phyloP scores from a whole-genome alignment of 2,329 filamentous ascomycete species.

The Teratosphaeria viscida region DNA sequence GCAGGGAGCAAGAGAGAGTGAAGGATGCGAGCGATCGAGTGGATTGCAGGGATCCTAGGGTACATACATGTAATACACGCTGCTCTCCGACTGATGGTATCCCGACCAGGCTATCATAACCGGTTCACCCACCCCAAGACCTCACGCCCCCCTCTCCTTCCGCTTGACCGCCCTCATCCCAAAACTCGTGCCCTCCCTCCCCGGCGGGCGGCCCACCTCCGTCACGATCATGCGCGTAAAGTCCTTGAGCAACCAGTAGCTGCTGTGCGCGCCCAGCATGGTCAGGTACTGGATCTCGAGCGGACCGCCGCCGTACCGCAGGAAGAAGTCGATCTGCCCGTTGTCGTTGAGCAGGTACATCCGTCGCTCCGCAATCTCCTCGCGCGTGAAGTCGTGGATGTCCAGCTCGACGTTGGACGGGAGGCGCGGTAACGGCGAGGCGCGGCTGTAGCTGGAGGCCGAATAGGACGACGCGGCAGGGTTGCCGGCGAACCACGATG shows the following conservation, averaged over 20 bases:
- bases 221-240: conserved; percentile 85
- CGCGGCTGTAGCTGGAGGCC: conserved; percentile 12
- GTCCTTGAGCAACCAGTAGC: conserved; percentile 81
- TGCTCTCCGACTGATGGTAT: no score
- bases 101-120: no score
- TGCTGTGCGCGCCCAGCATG: conserved; percentile 91
- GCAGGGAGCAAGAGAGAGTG: no score
- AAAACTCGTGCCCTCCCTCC: conserved; percentile 48
- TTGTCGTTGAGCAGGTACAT: conserved; percentile 89
- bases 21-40: no score
- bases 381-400: conserved; percentile 85
- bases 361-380: conserved; percentile 84
- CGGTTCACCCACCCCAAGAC: no score
- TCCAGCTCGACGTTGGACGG: conserved; percentile 68
- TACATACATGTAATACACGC: no score
- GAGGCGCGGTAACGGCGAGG: conserved; percentile 28
- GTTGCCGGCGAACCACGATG: conserved; percentile 30
- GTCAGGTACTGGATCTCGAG: conserved; percentile 94
- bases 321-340: conserved; percentile 84
- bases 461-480: conserved; percentile 14
- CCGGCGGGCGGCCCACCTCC: conserved; percentile 68
- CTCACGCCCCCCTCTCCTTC: conserved; percentile 5
- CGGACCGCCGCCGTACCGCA: conserved; percentile 73
- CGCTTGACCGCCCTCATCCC: conserved; percentile 47
- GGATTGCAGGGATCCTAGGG: no score